These are phyloP conservation scores for Epicoccum nigrum DNA, from an alignment of 2,329 filamentous ascomycete genomes.

Conservation along the genomic window DNA sequence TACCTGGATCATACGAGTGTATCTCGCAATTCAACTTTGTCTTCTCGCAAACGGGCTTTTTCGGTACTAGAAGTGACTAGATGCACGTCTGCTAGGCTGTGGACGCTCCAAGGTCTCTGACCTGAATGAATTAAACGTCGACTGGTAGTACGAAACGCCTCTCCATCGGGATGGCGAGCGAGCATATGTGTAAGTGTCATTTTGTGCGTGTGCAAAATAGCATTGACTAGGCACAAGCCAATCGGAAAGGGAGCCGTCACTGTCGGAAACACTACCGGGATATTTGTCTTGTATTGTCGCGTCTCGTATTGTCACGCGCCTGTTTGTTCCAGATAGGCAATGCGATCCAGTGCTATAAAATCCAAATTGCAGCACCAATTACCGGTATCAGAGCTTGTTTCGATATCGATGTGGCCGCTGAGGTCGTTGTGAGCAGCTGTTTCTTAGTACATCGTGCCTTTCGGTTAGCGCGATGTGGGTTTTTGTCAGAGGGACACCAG, in stretches of 20 bases:
- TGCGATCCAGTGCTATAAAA: constrained; percentile 1
- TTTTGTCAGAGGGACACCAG: too few species aligned
- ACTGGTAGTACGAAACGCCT: constrained; percentile 14
- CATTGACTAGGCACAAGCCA: constrained; percentile 1
- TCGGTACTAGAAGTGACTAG: too few species aligned
- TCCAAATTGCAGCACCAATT: not conserved
- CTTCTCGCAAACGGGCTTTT: too few species aligned
- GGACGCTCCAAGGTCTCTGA: constrained; percentile 36
- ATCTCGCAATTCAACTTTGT: too few species aligned
- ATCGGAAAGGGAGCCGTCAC: constrained; percentile 1
- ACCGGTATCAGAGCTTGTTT: not conserved
- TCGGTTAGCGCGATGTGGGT: too few species aligned
- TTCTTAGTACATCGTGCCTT: too few species aligned
- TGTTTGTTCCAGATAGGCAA: constrained; percentile 2
- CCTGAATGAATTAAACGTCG: constrained; percentile 27
- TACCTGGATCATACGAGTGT: too few species aligned
- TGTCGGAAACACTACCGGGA: constrained; percentile 5
- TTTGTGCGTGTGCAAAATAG: not conserved
- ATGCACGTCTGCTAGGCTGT: too few species aligned
- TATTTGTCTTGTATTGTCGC: not conserved
- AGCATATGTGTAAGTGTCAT: not conserved
- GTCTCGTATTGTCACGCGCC: not conserved
- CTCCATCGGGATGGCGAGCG: constrained; percentile 1
- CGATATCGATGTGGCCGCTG: not conserved
- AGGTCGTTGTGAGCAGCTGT: too few species aligned